Percentiles rank a stretch among this genome's conserved stretches.
These are phyloP conservation scores for Nothomitra cinnamomea DNA, from an alignment of 2,329 filamentous ascomycete genomes.

Conservation along the genomic window DNA sequence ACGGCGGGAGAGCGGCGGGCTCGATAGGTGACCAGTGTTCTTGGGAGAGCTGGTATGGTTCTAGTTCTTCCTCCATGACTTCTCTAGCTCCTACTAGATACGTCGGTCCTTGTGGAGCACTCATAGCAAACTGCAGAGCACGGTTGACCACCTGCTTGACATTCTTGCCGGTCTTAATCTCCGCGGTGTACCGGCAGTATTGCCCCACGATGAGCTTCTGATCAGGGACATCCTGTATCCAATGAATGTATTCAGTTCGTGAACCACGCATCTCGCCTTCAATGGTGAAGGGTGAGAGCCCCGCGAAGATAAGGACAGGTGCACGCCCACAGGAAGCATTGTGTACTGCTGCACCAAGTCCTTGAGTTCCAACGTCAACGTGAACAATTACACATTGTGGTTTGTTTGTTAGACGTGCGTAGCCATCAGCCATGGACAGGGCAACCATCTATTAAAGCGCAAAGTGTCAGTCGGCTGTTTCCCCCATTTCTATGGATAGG, in stretches of 20 bases:
- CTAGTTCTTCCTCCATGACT: constrained; percentile 71
- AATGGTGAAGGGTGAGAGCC: constrained; percentile 57
- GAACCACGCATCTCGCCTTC: constrained; percentile 62
- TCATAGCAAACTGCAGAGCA: constrained; percentile 64
- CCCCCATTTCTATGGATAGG: not conserved
- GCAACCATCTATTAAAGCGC: constrained; percentile 50
- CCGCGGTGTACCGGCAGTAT: constrained; percentile 69
- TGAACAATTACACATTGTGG: constrained; percentile 67
- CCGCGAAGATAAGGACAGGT: constrained; percentile 63
- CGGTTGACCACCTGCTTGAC: constrained; percentile 82
- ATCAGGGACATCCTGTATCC: constrained; percentile 71
- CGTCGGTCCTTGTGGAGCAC: constrained; percentile 61
- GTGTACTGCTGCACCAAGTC: constrained; percentile 59
- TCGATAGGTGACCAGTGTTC: constrained; percentile 53
- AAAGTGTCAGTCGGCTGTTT: constrained; percentile 9
- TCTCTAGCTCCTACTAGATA: constrained; percentile 66
- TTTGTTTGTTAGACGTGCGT: constrained; percentile 52
- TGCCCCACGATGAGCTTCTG: constrained; percentile 67
- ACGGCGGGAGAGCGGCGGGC: constrained; percentile 41
- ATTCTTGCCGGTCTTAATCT: constrained; percentile 71
- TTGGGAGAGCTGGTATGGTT: constrained; percentile 52
- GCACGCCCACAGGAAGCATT: constrained; percentile 60
- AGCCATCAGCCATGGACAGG: constrained; percentile 70
- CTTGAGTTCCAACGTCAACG: constrained; percentile 69
- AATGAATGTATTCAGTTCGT: constrained; percentile 74